Evolutionary conservation across 176 grass and related monocot species (phyloP).

Genomic region (Oropetium thomaeum): DNA sequence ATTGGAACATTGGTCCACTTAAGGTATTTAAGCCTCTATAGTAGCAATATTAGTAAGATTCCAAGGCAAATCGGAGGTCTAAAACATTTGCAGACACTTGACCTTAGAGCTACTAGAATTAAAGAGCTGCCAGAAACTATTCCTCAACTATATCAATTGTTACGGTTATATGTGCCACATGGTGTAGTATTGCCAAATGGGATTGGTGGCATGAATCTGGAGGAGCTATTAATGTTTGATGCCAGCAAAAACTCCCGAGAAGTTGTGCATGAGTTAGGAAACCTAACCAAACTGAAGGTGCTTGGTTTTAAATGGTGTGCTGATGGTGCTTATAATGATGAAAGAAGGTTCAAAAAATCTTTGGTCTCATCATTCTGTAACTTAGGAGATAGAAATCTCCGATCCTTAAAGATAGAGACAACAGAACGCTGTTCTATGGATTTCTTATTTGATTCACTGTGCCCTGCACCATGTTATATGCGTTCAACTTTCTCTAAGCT

Average conservation of each 20-base stretch:
- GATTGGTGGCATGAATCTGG: slow-evolving; percentile 25
- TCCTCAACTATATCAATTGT: slow-evolving; percentile 14
- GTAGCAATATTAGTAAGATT: not conserved
- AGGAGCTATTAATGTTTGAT: slow-evolving; percentile 22
- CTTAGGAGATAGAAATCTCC: slow-evolving; percentile 19
- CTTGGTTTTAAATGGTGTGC: not conserved
- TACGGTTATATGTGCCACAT: not conserved
- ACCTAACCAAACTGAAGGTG: slow-evolving; percentile 28
- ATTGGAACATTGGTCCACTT: slow-evolving; percentile 36
- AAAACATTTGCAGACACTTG: slow-evolving; percentile 17
- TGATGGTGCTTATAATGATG: not conserved
- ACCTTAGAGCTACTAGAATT: slow-evolving; percentile 15
- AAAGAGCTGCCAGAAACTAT: slow-evolving; percentile 18
- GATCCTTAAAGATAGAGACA: not conserved
- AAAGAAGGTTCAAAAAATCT: slow-evolving; percentile 1
- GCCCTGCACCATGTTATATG: not conserved
- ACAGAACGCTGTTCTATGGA: slow-evolving; percentile 4
- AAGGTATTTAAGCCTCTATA: slow-evolving; percentile 25
- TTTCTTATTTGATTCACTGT: slow-evolving; percentile 30
- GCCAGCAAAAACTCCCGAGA: not conserved
- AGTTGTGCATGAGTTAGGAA: slow-evolving; percentile 9
- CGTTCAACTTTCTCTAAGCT: not conserved
- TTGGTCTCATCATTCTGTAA: slow-evolving; percentile 20
- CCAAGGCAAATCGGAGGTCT: slow-evolving; percentile 21
- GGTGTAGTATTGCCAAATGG: slow-evolving; percentile 16